Evolutionary conservation across 768 basidiomycete genomes (phyloP).

Genomic region (Lentinula guzmanii): DNA sequence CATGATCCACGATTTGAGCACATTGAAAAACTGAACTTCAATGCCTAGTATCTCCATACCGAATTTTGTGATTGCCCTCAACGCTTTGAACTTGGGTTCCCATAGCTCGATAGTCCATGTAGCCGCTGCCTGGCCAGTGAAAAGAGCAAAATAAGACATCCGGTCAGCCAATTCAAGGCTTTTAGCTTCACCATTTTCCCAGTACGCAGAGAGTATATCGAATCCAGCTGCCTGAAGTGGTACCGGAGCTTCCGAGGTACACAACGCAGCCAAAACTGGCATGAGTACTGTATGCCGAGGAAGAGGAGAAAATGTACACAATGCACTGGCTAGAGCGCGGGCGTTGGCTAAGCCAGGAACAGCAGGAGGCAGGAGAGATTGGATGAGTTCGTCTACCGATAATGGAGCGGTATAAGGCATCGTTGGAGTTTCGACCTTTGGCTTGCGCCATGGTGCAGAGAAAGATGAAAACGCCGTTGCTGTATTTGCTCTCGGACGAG

Average conservation of each 20-base stretch:
- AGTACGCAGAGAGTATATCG: slow-evolving; percentile 67
- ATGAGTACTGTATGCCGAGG: slow-evolving; percentile 48
- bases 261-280: slow-evolving; percentile 58
- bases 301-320: slow-evolving; percentile 48
- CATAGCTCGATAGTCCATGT: slow-evolving; percentile 64
- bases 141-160: slow-evolving; percentile 58
- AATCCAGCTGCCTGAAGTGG: slow-evolving; percentile 63
- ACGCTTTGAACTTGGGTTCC: slow-evolving; percentile 64
- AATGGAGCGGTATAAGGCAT: slow-evolving; percentile 23
- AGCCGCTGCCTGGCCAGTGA: slow-evolving; percentile 35
- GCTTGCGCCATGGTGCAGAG: slow-evolving; percentile 28
- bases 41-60: slow-evolving; percentile 61
- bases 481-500: slow-evolving; percentile 37
- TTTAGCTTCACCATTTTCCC: slow-evolving; percentile 49
- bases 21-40: slow-evolving; percentile 47
- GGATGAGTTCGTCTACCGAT: slow-evolving; percentile 34
- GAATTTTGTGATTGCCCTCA: slow-evolving; percentile 55
- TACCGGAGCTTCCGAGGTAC: slow-evolving; percentile 44
- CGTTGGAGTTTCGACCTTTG: slow-evolving; percentile 17
- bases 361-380: slow-evolving; percentile 43
- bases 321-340: slow-evolving; percentile 45
- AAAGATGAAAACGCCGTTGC: slow-evolving; percentile 30
- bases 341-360: slow-evolving; percentile 67
- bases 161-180: slow-evolving; percentile 50
- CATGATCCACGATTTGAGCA: slow-evolving; percentile 62